phyloP scores from a whole-genome alignment of 73 alveolate species.

The Paramecium octaurelia region DNA sequence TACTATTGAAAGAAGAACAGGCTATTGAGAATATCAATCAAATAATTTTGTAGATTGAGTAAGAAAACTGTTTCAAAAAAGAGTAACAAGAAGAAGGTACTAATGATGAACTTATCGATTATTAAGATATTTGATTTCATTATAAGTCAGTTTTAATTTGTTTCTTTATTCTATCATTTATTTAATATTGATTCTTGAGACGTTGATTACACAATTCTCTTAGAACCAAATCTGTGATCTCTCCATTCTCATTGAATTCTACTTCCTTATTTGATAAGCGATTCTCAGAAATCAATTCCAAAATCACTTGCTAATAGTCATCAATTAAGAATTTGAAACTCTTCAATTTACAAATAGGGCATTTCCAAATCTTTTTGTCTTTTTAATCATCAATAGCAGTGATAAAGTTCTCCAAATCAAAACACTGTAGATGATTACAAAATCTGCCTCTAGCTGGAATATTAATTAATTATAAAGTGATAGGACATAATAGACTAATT shows the following conservation, averaged over 20 bases:
- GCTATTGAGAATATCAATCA: neutral
- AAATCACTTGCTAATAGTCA: constrained; percentile 14
- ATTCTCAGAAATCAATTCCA: constrained; percentile 25
- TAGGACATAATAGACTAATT: neutral
- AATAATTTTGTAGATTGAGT: neutral
- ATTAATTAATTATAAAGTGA: neutral
- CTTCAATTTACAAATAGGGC: constrained; percentile 51
- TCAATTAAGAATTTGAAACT: constrained; percentile 47
- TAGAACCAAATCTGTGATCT: neutral
- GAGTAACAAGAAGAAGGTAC: constrained; percentile 5
- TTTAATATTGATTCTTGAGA: neutral
- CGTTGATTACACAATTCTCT: neutral
- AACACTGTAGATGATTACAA: constrained; percentile 52
- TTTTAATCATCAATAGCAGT: neutral
- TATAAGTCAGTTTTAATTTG: neutral
- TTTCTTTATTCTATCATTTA: neutral
- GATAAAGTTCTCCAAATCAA: constrained; percentile 50
- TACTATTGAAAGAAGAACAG: neutral
- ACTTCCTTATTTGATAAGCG: neutral
- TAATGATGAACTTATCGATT: constrained; percentile 10
- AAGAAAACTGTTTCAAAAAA: neutral
- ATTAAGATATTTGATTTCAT: constrained; percentile 3
- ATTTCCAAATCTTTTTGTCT: constrained; percentile 47
- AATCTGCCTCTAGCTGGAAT: constrained; percentile 59
- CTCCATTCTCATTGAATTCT: constrained; percentile 44